Evolutionary conservation across 106 monocot species (phyloP).

Genomic region (Xerophyta viscosa): DNA sequence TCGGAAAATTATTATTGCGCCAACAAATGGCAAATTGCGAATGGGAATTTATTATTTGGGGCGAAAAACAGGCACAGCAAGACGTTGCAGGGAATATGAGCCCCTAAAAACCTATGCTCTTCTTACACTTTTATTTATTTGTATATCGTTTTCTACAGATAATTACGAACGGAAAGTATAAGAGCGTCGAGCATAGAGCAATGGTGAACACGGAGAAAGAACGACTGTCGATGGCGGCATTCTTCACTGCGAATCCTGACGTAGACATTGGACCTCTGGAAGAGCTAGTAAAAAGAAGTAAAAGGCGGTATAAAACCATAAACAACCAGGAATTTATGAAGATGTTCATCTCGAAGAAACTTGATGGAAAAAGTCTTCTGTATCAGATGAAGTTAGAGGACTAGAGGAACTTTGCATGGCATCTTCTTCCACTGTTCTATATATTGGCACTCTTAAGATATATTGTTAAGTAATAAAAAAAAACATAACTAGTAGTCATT

Average conservation of each 20-base stretch:
- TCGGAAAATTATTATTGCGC: too few species aligned
- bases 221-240: constrained; percentile 25
- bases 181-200: constrained; percentile 45
- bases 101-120: too few species aligned
- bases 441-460: too few species aligned
- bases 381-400: constrained; percentile 26
- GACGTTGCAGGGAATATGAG: too few species aligned
- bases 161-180: constrained; percentile 45
- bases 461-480: too few species aligned
- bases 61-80: too few species aligned
- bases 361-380: constrained; percentile 37
- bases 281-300: constrained; percentile 6
- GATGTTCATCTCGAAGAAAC: constrained; percentile 19
- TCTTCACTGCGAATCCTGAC: constrained; percentile 8
- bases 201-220: constrained; percentile 28
- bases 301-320: constrained; percentile 21
- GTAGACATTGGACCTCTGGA: constrained; percentile 25
- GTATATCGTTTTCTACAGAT: constrained; percentile 19
- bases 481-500: too few species aligned
- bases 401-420: background rate
- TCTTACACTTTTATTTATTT: too few species aligned
- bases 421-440: too few species aligned
- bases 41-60: too few species aligned
- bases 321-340: constrained; percentile 15
- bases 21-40: too few species aligned